Base-by-base conservation (phyloP, 176 grass and related monocot species). In the Areca catechu region DNA sequence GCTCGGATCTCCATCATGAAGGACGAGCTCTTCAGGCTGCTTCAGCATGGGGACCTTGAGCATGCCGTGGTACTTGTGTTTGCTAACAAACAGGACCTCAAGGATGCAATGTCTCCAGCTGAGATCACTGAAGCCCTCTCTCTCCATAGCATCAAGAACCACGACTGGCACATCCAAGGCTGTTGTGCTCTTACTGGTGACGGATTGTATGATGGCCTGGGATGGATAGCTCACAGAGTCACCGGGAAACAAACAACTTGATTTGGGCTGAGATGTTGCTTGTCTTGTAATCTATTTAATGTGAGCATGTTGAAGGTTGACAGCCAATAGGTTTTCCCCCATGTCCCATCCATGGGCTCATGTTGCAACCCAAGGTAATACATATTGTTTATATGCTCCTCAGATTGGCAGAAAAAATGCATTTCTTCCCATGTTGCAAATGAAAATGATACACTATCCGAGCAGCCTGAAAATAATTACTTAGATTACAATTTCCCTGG, bases 151-250 rank as follows among this genome's bases (percentile, higher is more conserved):
- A 97, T 97, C 66, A 97, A 91, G 71, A 73, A 85, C 68, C 93
- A 88, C 1, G 83, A 97, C 52, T 97, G 93, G 93, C 93, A 97
- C 74, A 91, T 97, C 70, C 93, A 97, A 55, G 93, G 80, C 28
- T 91, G 86, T 0, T 85, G 80, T 28, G 93, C 93, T 1, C 71
- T 91, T 50, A 97, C 93, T 0, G 87, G 87, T 0, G 93, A 88
- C 21, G 93, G 87, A 25, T 78, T 97, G 21, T 91, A 97, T 5
- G 87, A 91, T 2, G 93, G 93, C 2, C 70, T 97, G 12, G 87
- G 93, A 1, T 97, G 93, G 93, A 91, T 97, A 48, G 87, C 87
- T 4, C 83, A 91, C 68, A 87, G 84, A 67, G 93, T 97, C 0
- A 67, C 83, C 0, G 80, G 91, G 43, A 97, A 97, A 50, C 71